Percentiles rank a stretch among this genome's conserved stretches.
Conservation (phyloP, 495 filamentous ascomycete genomes). For the Aspergillus hancockii region DNA sequence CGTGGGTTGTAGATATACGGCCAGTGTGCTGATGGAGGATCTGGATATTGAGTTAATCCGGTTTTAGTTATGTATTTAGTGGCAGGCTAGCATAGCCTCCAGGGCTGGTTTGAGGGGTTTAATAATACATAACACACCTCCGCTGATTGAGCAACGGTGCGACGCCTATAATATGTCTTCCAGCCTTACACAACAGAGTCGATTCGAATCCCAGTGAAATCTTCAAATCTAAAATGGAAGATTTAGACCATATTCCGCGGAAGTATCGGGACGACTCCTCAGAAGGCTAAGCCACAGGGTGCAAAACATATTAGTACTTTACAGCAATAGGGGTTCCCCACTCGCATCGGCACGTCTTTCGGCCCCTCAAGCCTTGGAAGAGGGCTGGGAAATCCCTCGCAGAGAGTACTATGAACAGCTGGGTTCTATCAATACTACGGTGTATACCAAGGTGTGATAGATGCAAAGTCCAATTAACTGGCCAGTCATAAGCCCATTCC, state of each 20-base stretch:
- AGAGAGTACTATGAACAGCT: background rate
- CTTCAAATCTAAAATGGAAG: background rate
- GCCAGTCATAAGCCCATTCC: too few species aligned
- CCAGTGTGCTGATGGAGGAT: background rate
- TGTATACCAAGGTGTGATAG: background rate
- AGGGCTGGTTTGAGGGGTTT: constrained; percentile 2
- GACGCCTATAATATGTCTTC: constrained; percentile 1
- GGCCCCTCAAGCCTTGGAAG: constrained; percentile 4
- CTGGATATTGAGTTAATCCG: background rate
- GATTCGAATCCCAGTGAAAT: constrained; percentile 3
- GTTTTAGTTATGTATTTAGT: background rate
- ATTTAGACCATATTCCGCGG: background rate
- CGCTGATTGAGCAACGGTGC: constrained; percentile 15
- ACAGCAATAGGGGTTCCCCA: constrained; percentile 3
- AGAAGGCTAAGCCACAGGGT: background rate
- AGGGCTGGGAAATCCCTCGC: background rate
- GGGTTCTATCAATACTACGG: background rate
- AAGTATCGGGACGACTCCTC: background rate
- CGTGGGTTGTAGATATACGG: background rate
- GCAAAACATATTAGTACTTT: constrained; percentile 2
- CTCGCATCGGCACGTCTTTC: background rate
- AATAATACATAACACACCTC: constrained; percentile 14
- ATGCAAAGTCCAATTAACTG: too few species aligned
- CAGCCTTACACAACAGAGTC: constrained; percentile 3
- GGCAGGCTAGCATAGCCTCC: background rate